Conservation (phyloP, 495 filamentous ascomycete species). For the Lasiosphaeria hispida region DNA sequence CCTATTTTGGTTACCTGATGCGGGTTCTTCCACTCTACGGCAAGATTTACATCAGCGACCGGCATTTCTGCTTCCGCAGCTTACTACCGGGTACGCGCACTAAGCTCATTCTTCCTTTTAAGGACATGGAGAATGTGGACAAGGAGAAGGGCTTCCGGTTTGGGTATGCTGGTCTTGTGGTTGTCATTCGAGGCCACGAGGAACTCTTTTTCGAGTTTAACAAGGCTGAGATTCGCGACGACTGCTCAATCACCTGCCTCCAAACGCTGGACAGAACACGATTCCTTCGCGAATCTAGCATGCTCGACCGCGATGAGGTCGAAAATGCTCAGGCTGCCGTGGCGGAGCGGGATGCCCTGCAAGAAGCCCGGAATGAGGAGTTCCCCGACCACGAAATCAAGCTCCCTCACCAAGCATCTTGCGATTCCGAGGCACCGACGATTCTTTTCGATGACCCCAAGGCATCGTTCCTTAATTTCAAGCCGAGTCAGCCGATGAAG, state of each 20-base stretch:
- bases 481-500: constrained; percentile 74
- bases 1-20: constrained; percentile 85
- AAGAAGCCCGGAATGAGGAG: constrained; percentile 69
- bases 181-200: constrained; percentile 90
- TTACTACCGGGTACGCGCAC: constrained; percentile 86
- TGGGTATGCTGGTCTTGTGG: constrained; percentile 85
- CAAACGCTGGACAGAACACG: constrained; percentile 70
- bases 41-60: constrained; percentile 91
- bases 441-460: constrained; percentile 90
- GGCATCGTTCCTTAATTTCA: constrained; percentile 93
- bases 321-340: constrained; percentile 73
- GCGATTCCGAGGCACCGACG: constrained; percentile 57
- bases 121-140: constrained; percentile 88
- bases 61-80: constrained; percentile 92
- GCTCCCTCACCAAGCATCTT: constrained; percentile 51
- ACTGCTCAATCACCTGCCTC: constrained; percentile 79
- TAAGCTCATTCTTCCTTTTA: constrained; percentile 87
- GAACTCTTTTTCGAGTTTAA: constrained; percentile 97
- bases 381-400: constrained; percentile 57
- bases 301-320: constrained; percentile 66
- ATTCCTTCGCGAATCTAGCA: constrained; percentile 68
- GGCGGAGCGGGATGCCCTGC: constrained; percentile 76
- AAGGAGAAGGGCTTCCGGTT: constrained; percentile 95
- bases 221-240: constrained; percentile 72
- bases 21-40: constrained; percentile 91